These are phyloP conservation scores for Cercospora sp. DNA, from an alignment of 2,329 filamentous ascomycete species.

Conservation along the genomic window DNA sequence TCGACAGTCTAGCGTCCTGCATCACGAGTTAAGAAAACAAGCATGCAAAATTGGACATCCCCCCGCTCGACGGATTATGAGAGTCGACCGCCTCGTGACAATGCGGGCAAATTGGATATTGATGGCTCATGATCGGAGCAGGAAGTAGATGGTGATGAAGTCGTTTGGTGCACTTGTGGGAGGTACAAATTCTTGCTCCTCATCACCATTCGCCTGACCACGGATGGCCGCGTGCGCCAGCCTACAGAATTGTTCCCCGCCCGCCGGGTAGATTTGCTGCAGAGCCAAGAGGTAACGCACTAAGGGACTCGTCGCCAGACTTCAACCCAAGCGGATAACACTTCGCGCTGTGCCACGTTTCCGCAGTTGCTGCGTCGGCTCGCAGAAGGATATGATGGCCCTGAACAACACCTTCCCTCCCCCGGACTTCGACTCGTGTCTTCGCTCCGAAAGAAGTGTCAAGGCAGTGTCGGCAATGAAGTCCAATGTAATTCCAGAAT, in stretches of 20 bases:
- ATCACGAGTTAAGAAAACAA: not conserved
- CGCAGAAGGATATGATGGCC: constrained; percentile 34
- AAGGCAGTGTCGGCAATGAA: constrained; percentile 34
- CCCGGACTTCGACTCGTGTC: not conserved
- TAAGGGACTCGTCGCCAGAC: not conserved
- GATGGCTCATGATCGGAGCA: not conserved
- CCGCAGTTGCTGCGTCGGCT: constrained; percentile 19
- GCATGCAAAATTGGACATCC: not conserved
- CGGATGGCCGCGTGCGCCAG: not conserved
- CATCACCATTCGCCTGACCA: not conserved
- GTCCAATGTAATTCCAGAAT: constrained; percentile 35
- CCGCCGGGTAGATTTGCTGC: not conserved
- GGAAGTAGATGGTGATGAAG: not conserved
- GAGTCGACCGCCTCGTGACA: not conserved
- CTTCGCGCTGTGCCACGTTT: constrained; percentile 25
- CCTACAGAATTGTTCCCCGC: not conserved
- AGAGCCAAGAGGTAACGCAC: not conserved
- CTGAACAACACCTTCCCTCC: constrained; percentile 28
- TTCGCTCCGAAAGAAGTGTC: constrained; percentile 22
- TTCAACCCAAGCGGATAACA: constrained; percentile 26
- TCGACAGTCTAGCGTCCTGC: not conserved
- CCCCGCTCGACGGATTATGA: not conserved
- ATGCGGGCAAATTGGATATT: not conserved
- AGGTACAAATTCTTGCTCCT: not conserved
- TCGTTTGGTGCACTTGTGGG: not conserved